Evolutionary conservation across 1,284 basidiomycete species (phyloP).

Genomic region (Puccinia brachypodii): DNA sequence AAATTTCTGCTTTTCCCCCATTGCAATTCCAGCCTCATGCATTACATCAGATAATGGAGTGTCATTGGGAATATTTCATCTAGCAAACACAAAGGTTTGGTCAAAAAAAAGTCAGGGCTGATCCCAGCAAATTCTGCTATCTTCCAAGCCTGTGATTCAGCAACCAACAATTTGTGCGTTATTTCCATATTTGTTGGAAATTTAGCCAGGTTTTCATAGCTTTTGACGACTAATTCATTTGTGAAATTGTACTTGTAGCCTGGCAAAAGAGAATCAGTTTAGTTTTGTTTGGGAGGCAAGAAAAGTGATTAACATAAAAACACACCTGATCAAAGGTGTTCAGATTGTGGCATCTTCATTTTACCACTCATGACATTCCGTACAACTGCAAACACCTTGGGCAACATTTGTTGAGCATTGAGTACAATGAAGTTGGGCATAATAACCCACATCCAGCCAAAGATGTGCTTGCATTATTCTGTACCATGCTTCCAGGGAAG

Average conservation of each 20-base stretch:
- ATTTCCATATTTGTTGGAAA: constrained; percentile 19
- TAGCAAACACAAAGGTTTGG: neutral
- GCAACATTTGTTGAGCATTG: constrained; percentile 26
- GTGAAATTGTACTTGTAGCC: constrained; percentile 21
- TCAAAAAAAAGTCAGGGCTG: neutral
- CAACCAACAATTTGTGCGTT: neutral
- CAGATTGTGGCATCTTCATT: constrained; percentile 34
- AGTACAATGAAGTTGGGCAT: constrained; percentile 15
- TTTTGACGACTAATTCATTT: neutral
- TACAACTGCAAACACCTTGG: constrained; percentile 19
- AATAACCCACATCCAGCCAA: neutral
- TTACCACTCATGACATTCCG: constrained; percentile 22
- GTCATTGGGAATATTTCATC: neutral
- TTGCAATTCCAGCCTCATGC: neutral
- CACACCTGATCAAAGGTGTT: constrained; percentile 8
- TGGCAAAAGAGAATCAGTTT: neutral
- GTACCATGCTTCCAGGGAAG: constrained; percentile 33
- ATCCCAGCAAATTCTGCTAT: constrained; percentile 16
- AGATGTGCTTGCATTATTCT: constrained; percentile 25
- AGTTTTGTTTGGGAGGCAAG: neutral
- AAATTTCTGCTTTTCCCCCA: constrained; percentile 1
- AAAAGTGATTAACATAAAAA: neutral
- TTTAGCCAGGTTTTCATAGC: neutral
- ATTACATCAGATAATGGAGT: neutral
- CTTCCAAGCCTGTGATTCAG: neutral